phyloP scores from a whole-genome alignment of 257 asterid genomes.

The Gentiana straminea region DNA sequence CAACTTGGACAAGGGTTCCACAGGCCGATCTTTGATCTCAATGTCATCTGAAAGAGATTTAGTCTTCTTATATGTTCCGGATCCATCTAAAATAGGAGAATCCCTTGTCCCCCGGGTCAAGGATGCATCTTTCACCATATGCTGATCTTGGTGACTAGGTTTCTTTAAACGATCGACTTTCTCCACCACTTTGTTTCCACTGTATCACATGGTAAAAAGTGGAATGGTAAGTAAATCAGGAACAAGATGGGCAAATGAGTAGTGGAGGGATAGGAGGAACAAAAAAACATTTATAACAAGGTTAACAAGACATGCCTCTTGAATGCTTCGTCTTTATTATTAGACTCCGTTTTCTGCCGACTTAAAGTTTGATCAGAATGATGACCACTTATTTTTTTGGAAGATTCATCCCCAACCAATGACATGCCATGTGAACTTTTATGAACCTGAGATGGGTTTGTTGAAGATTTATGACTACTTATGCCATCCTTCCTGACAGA shows the following conservation, averaged over 20 bases:
- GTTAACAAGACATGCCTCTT: constrained; percentile 29
- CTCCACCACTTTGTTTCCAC: constrained; percentile 32
- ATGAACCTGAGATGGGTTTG: constrained; percentile 21
- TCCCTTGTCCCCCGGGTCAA: constrained; percentile 30
- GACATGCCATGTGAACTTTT: constrained; percentile 20
- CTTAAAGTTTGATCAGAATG: constrained; percentile 19
- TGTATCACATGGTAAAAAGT: constrained; percentile 16
- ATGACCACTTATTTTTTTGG: constrained; percentile 15
- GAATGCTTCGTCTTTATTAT: constrained; percentile 23
- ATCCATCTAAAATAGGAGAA: constrained; percentile 23
- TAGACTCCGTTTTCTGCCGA: constrained; percentile 27
- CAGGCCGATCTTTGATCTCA: constrained; percentile 19
- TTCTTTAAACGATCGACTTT: constrained; percentile 28
- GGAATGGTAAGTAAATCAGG: background rate
- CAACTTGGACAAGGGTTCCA: constrained; percentile 23
- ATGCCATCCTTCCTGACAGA: constrained; percentile 34
- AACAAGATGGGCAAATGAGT: too few species aligned
- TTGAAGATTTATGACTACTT: constrained; percentile 24
- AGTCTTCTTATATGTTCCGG: constrained; percentile 31
- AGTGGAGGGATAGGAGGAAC: too few species aligned
- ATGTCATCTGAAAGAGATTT: constrained; percentile 18
- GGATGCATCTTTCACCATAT: constrained; percentile 20
- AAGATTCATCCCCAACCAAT: constrained; percentile 9
- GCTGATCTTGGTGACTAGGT: constrained; percentile 24
- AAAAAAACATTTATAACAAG: background rate